phyloP scores from a whole-genome alignment of 139 green algal genomes.

The Volvox africanus region DNA sequence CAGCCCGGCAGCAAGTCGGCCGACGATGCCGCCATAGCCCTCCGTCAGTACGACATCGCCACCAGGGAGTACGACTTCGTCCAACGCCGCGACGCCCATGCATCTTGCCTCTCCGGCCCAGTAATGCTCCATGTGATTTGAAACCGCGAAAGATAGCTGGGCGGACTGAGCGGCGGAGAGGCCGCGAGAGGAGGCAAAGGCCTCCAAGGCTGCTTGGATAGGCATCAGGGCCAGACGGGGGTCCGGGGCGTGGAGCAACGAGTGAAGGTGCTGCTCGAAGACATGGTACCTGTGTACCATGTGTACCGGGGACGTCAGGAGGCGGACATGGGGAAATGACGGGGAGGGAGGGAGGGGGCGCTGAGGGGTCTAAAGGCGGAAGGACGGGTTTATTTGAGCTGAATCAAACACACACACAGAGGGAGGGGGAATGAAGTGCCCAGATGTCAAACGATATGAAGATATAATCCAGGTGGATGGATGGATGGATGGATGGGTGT shows the following conservation, averaged over 20 bases:
- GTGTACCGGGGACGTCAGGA: too few relatives aligned
- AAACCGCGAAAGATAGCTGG: slow-evolving; percentile 5
- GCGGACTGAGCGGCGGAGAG: neutral
- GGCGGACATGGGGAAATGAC: too few relatives aligned
- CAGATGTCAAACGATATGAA: too few relatives aligned
- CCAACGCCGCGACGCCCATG: slow-evolving; percentile 40
- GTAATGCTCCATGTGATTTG: slow-evolving; percentile 57
- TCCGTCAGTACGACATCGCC: slow-evolving; percentile 62
- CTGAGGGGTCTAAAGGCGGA: too few relatives aligned
- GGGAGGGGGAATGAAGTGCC: too few relatives aligned
- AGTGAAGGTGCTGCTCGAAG: slow-evolving; percentile 37
- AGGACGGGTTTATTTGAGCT: neutral
- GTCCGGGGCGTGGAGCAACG: slow-evolving; percentile 5
- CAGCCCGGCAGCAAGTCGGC: slow-evolving; percentile 57
- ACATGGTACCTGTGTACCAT: neutral
- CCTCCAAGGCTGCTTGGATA: neutral
- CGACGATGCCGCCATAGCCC: slow-evolving; percentile 55
- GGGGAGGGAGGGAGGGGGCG: too few relatives aligned
- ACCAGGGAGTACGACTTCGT: slow-evolving; percentile 57
- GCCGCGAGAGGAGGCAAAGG: neutral
- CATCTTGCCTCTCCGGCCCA: slow-evolving; percentile 26
- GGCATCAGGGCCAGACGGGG: neutral
- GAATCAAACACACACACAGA: too few relatives aligned
- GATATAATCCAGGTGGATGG: too few relatives aligned
- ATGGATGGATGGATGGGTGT: too few relatives aligned